Percentiles rank a stretch among this genome's conserved stretches.
Evolutionary conservation across 1,284 basidiomycete species (phyloP).

Genomic region (Pterulicium gracile): DNA sequence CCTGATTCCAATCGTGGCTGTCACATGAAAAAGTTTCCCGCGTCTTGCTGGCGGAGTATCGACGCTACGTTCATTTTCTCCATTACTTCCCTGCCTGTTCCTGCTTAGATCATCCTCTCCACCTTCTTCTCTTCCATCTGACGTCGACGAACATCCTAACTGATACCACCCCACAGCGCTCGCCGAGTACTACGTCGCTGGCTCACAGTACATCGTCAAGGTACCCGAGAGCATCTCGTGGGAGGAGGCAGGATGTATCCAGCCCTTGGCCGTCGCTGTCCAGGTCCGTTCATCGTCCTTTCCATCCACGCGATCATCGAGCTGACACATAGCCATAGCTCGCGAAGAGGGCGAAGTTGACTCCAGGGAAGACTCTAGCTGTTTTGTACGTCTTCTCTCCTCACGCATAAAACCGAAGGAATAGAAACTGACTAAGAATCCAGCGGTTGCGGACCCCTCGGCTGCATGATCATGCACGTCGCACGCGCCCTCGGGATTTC

Average conservation of each 20-base stretch:
- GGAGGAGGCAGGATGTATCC: conserved; percentile 15
- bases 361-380: conserved; percentile 12
- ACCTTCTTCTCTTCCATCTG: no score
- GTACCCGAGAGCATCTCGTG: conserved; percentile 12
- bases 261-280: conserved; percentile 13
- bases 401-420: not conserved
- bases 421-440: no score
- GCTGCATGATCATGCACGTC: conserved; percentile 42
- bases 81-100: no score
- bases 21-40: no score
- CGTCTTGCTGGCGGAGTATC: not conserved
- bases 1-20: no score
- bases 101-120: no score
- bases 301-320: no score
- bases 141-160: no score
- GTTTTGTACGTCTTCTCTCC: conserved; percentile 11
- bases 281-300: conserved; percentile 7
- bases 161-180: conserved; percentile 8
- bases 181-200: conserved; percentile 12
- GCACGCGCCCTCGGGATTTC: conserved; percentile 39
- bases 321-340: no score
- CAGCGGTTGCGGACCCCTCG: conserved; percentile 36
- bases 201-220: conserved; percentile 12
- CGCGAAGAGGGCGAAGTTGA: conserved; percentile 11
- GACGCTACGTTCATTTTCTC: not conserved